A percentile compares a stretch with the other conserved stretches of the same genome.
phyloP scores from a whole-genome alignment of 2,329 filamentous ascomycete genomes.

The Monosporascus sp. region DNA sequence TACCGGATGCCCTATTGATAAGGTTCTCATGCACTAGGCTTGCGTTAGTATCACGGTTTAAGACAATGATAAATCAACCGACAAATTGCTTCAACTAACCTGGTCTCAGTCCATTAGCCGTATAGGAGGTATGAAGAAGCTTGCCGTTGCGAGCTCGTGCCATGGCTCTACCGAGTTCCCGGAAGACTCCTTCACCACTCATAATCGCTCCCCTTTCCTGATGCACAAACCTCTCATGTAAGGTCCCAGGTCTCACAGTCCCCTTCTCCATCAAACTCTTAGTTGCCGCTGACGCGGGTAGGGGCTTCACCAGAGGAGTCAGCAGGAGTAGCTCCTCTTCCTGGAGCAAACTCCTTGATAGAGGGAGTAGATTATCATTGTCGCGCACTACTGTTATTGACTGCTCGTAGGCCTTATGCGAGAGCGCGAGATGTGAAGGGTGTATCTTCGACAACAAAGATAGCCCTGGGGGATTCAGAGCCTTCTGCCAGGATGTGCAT shows the following conservation, averaged over 20 bases:
- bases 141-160: conserved; percentile 81
- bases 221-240: conserved; percentile 53
- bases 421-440: conserved; percentile 73
- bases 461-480: conserved; percentile 79
- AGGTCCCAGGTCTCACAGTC: conserved; percentile 31
- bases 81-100: conserved; percentile 29
- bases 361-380: conserved; percentile 75
- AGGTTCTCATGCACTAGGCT: conserved; percentile 75
- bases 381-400: conserved; percentile 93
- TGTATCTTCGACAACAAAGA: conserved; percentile 74
- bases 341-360: conserved; percentile 74
- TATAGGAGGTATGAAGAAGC: conserved; percentile 90
- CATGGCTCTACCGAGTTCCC: conserved; percentile 82
- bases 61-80: conserved; percentile 4
- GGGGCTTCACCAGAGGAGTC: conserved; percentile 82
- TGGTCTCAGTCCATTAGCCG: conserved; percentile 83
- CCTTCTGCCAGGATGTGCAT: conserved; percentile 87
- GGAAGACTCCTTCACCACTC: conserved; percentile 89
- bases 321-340: conserved; percentile 86
- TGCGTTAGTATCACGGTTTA: conserved; percentile 8
- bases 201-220: conserved; percentile 63
- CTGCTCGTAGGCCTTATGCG: conserved; percentile 80
- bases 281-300: conserved; percentile 84
- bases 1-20: conserved; percentile 80
- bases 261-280: conserved; percentile 59